Base-by-base conservation (phyloP, 192 early-diverging fungal genomes). In the Coemansia sp. region DNA sequence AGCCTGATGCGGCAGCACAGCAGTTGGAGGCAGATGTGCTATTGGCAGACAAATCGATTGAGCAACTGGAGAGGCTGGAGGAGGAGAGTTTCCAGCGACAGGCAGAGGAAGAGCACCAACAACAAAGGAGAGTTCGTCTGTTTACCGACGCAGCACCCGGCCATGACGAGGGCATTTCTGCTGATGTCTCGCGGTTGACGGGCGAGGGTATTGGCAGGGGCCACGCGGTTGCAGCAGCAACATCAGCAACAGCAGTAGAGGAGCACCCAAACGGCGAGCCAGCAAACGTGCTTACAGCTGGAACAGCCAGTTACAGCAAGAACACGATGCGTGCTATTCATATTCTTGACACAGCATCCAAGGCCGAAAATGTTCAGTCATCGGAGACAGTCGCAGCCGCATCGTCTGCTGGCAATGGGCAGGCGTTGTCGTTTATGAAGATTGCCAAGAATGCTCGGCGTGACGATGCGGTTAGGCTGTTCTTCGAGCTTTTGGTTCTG, bases 401-500 rank as follows among this genome's bases (percentile, higher is more conserved):
- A 1, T 26, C 50, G 8, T 53, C 65, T 16, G 41, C 63, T 2
- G 49, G 34, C n/a, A 23, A 19, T 8, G 60, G 55, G 2, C 54
- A 32, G n/a, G 60, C 70, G 12, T 58, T 83, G 48, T 73, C 82
- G 23, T 83, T 64, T 41, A 50, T 65, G 31, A 38, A 57, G 23
- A 54, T 83, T 8, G 58, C 73, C 58, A 65, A 71, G 21, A 78
- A 82, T 38, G 78, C 74, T 14, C 86, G 82, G 30, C 84, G 89
- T 24, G 64, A 81, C 9, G 91, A 90, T 55, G 91, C 91, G 14
- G 93, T 88, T 27, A 85, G 87, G 53, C 69, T 94, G 49, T 98
- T 98, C 73, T 97, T 94, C 76, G 97, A 98, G 71, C 63, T 97
- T 23, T 77, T 98, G 30, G 90, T 97, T 5, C 78, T 98, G 38